A percentile compares a stretch with the other conserved stretches of the same genome.
phyloP scores from a whole-genome alignment of 495 filamentous ascomycete genomes.

The Neohortaea acidophila region DNA sequence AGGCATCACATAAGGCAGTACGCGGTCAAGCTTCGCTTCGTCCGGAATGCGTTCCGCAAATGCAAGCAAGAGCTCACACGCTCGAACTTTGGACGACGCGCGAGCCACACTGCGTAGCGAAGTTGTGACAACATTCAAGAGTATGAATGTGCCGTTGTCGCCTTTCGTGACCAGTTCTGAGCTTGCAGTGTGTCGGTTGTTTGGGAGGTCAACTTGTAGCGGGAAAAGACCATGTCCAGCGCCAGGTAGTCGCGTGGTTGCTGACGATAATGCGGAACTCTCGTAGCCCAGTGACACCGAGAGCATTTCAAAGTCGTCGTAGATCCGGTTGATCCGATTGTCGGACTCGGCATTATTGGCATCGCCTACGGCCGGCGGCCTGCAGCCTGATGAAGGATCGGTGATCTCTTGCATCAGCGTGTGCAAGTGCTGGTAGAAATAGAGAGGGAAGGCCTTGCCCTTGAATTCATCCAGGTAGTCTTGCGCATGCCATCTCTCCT shows the following conservation, averaged over 20 bases:
- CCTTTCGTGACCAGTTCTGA: slow-evolving; percentile 28
- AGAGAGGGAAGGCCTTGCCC: slow-evolving; percentile 79
- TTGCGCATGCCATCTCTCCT: slow-evolving; percentile 82
- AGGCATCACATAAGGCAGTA: slow-evolving; percentile 75
- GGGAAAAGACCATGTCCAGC: slow-evolving; percentile 39
- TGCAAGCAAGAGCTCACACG: slow-evolving; percentile 83
- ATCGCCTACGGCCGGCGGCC: slow-evolving; percentile 43
- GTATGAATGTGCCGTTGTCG: slow-evolving; percentile 87
- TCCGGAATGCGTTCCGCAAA: slow-evolving; percentile 86
- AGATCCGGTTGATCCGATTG: slow-evolving; percentile 83
- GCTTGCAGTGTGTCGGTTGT: slow-evolving; percentile 50
- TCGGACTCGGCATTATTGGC: slow-evolving; percentile 69
- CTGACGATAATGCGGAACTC: slow-evolving; percentile 16
- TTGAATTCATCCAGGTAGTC: slow-evolving; percentile 90
- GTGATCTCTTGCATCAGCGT: slow-evolving; percentile 95
- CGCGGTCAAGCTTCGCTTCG: slow-evolving; percentile 89
- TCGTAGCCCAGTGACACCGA: slow-evolving; percentile 76
- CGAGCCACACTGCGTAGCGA: slow-evolving; percentile 80
- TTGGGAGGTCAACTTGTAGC: slow-evolving; percentile 77
- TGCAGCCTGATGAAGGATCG: slow-evolving; percentile 69
- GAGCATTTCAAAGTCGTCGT: slow-evolving; percentile 93
- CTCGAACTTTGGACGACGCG: slow-evolving; percentile 70
- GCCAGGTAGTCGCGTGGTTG: slow-evolving; percentile 21
- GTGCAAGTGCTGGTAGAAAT: slow-evolving; percentile 94
- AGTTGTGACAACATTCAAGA: slow-evolving; percentile 72